These are phyloP conservation scores for Vitis amurensis DNA, from an alignment of 164 flowering plant genomes.

Conservation along the genomic window DNA sequence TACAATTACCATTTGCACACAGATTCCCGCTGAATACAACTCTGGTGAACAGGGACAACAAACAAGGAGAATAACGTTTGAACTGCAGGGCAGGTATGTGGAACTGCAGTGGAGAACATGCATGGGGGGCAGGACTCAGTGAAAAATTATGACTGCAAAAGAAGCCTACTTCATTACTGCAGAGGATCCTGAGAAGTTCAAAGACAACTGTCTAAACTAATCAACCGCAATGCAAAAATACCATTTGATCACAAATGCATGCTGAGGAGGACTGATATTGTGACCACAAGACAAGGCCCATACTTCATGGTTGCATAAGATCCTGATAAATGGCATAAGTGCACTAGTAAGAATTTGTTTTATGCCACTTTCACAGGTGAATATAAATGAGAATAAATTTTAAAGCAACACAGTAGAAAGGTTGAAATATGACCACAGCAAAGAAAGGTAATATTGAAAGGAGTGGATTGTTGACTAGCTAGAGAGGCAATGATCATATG, in stretches of 20 bases:
- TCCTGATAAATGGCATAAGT: neutral
- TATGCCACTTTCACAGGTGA: neutral
- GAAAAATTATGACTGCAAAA: neutral
- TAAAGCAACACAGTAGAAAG: too few relatives aligned
- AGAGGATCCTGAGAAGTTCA: neutral
- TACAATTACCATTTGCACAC: neutral
- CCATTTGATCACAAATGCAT: slow-evolving; percentile 1
- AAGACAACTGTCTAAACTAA: neutral
- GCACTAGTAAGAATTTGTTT: neutral
- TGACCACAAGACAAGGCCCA: neutral
- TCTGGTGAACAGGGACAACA: neutral
- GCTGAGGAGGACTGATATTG: neutral
- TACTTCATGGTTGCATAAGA: neutral
- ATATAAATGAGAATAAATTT: too few relatives aligned
- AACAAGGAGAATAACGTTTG: neutral
- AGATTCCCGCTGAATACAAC: neutral
- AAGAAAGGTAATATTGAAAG: too few relatives aligned
- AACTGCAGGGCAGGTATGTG: neutral
- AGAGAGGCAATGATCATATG: too few relatives aligned
- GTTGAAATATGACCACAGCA: too few relatives aligned
- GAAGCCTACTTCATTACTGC: neutral
- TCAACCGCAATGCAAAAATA: neutral
- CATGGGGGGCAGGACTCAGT: neutral
- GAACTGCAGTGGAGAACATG: neutral
- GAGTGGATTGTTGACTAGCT: too few relatives aligned